Base-by-base conservation (phyloP, 2,329 filamentous ascomycete species). In the Alternaria postmessia region DNA sequence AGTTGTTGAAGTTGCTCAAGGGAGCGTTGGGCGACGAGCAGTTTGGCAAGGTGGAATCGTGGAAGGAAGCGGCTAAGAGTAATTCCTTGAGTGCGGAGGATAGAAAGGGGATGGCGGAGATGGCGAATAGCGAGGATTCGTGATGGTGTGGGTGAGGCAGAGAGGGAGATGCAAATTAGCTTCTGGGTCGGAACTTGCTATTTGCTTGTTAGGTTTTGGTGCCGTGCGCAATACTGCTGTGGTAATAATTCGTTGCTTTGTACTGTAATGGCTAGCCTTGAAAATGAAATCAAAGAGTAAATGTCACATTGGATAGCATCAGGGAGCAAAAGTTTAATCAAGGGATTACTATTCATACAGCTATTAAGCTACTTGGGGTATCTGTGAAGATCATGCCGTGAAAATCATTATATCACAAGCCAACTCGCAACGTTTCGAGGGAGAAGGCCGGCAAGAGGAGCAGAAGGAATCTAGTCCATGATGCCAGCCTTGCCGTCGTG, bases 401-500 rank as follows among this genome's bases (percentile, higher is more conserved):
- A 60, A 48, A 57, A 34, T 47, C 39, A 56, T 46, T 39, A 43
- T 46, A 38, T 44, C 41, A 55, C 18, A 38, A 28, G 28, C 43
- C 48, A 3, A 18, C 47, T 32, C 30, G 20, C 30, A 38, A 20
- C 18, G 14, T 48, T n/a, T 12, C n/a, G 26, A 47, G 44, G 7
- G 44, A 22, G 36, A 14, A 11, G 12, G 26, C 4, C 30, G 16
- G 22, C 7, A 36, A 38, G 30, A 59, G 20, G 8, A 34, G 16
- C 9, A 34, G n/a, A 39, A n/a, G 14, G 12, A 14, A 49, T 57
- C 22, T 81, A 85, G 42, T 81, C 71, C 81, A 85, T 83, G 61
- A 87, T 85, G 6, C 84, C 85, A 32, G 76, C 73, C 78, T 86
- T 85, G 56, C 85, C 85, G 72, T 87, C 85, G 36, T 81, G 75